Conservation (phyloP, 1,139 yeast species). For the Nematodospora anomalae region DNA sequence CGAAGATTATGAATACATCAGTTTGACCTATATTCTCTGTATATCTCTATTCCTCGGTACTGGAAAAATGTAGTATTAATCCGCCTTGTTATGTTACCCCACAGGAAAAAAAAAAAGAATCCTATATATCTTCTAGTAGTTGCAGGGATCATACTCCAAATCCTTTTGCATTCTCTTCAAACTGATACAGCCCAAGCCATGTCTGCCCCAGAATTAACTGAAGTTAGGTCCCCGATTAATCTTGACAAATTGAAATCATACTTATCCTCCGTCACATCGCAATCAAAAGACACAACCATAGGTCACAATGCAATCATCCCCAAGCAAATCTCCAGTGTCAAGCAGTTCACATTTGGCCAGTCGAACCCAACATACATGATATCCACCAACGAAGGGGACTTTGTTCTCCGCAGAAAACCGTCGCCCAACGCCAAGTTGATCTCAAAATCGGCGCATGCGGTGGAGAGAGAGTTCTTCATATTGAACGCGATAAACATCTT, state of each 20-base stretch:
- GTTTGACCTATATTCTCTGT: too few species aligned
- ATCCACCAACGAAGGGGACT: constrained; percentile 41
- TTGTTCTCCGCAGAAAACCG: constrained; percentile 63
- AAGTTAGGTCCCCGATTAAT: constrained; percentile 41
- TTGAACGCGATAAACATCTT: constrained; percentile 45
- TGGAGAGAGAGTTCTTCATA: constrained; percentile 62
- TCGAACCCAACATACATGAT: constrained; percentile 65
- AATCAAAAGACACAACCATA: constrained; percentile 16
- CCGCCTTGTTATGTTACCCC: too few species aligned
- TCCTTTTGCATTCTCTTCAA: too few species aligned
- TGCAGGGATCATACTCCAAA: too few species aligned
- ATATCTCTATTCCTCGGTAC: too few species aligned
- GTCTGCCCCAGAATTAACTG: constrained; percentile 22
- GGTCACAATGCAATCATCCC: constrained; percentile 19
- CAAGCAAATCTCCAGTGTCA: constrained; percentile 22
- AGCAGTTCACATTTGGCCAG: constrained; percentile 66
- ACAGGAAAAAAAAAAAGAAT: too few species aligned
- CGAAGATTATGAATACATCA: too few species aligned
- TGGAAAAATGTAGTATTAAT: too few species aligned
- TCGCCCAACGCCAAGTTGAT: constrained; percentile 53
- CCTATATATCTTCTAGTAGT: too few species aligned
- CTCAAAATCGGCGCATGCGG: constrained; percentile 63
- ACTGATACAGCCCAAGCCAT: too few species aligned
- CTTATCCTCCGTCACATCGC: constrained; percentile 17
- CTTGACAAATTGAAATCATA: constrained; percentile 29